Evolutionary conservation across 1,139 yeast species (phyloP).

Genomic region (Saccharomyces hybrid): DNA sequence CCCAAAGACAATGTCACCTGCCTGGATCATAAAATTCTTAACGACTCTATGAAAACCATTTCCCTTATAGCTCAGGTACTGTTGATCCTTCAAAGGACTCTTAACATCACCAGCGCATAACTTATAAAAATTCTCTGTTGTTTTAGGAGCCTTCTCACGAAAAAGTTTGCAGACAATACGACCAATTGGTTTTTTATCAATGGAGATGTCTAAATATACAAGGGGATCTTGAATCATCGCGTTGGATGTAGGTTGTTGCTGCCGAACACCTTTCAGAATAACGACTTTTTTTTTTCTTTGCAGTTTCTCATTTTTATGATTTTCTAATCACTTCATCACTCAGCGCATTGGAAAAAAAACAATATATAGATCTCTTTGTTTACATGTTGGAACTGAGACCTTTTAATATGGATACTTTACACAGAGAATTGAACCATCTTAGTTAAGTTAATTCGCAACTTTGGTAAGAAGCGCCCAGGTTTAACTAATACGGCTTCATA

Average conservation of each 20-base stretch:
- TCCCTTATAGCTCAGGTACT: constrained; percentile 35
- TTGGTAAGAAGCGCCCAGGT: not conserved
- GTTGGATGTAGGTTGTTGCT: not conserved
- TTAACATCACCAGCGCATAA: constrained; percentile 37
- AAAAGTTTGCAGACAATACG: constrained; percentile 59
- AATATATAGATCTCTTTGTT: not conserved
- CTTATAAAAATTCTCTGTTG: constrained; percentile 46
- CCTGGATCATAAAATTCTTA: constrained; percentile 74
- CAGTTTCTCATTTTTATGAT: not conserved
- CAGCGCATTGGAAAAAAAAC: not conserved
- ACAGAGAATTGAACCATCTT: not conserved
- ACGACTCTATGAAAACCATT: constrained; percentile 61
- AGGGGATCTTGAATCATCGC: not conserved
- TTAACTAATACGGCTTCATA: not conserved
- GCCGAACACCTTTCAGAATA: not conserved
- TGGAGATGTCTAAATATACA: constrained; percentile 16
- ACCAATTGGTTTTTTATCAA: constrained; percentile 45
- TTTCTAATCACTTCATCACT: not conserved
- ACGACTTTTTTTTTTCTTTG: not conserved
- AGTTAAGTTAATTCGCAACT: not conserved
- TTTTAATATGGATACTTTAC: not conserved
- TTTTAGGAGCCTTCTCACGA: constrained; percentile 48
- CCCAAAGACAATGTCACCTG: constrained; percentile 53
- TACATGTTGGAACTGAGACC: not conserved
- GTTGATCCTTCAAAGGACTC: constrained; percentile 27